A percentile compares a stretch with the other conserved stretches of the same genome.
phyloP scores from a whole-genome alignment of 2,329 filamentous ascomycete species.

The Nothophaeocryptopus gaeumannii region DNA sequence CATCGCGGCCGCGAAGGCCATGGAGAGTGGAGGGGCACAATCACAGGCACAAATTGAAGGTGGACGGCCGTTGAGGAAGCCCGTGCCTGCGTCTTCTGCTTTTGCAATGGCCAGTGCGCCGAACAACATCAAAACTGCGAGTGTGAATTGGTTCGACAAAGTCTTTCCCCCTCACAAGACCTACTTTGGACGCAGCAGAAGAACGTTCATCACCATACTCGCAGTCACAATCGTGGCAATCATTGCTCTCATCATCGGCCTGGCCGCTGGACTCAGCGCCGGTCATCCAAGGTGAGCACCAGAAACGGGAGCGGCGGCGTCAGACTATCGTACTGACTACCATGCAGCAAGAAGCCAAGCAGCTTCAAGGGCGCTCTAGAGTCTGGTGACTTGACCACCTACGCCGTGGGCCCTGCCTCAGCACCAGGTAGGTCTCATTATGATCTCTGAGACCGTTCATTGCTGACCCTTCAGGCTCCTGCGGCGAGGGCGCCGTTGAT shows the following conservation, averaged over 20 bases:
- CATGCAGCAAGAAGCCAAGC: no score
- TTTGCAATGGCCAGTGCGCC: background rate
- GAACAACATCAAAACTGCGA: background rate
- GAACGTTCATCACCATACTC: constrained; percentile 3
- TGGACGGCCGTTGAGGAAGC: background rate
- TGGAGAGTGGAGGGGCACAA: no score
- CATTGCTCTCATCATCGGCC: constrained; percentile 1
- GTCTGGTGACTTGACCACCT: no score
- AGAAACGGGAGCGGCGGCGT: no score
- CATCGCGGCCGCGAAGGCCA: constrained; percentile 10
- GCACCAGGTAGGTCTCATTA: constrained; percentile 56
- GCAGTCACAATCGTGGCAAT: constrained; percentile 1
- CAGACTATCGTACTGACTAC: no score
- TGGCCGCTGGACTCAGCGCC: constrained; percentile 6
- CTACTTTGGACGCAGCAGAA: background rate
- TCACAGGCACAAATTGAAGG: no score
- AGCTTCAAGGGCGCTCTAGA: no score
- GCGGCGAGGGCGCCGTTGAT: constrained; percentile 6
- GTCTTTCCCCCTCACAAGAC: constrained; percentile 4
- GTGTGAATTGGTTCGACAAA: background rate
- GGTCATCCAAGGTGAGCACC: no score
- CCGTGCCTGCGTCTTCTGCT: background rate
- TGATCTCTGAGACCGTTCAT: constrained; percentile 55
- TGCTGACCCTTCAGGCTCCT: constrained; percentile 42
- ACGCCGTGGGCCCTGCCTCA: no score